Percentiles rank a stretch among this genome's conserved stretches.
These are phyloP conservation scores for Macrolepiota fuliginosa DNA, from an alignment of 768 basidiomycete species.

Conservation along the genomic window DNA sequence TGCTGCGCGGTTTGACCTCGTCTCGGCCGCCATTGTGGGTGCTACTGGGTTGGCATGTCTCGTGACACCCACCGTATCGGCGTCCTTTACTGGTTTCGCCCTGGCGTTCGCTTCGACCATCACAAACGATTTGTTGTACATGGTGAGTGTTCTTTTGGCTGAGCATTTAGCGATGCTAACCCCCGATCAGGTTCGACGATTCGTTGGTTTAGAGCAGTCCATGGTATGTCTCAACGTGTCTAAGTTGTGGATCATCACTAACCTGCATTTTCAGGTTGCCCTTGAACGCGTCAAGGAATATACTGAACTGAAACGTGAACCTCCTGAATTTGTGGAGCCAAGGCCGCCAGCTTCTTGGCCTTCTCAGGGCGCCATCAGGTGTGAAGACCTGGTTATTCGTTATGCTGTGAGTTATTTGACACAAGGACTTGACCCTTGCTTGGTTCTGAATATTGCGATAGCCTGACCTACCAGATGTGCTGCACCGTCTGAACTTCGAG, in stretches of 20 bases:
- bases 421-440: not conserved
- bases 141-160: constrained; percentile 35
- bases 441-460: constrained; percentile 23
- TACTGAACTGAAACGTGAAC: constrained; percentile 74
- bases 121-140: constrained; percentile 66
- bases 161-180: not conserved
- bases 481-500: constrained; percentile 76
- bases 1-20: constrained; percentile 80
- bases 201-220: constrained; percentile 87
- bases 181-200: constrained; percentile 57
- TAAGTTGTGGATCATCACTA: not conserved
- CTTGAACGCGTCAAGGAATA: constrained; percentile 92
- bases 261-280: constrained; percentile 51
- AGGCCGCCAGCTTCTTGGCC: constrained; percentile 85
- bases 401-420: constrained; percentile 64
- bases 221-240: constrained; percentile 55
- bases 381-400: constrained; percentile 72
- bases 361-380: constrained; percentile 59
- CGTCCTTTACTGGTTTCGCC: constrained; percentile 83
- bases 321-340: constrained; percentile 83
- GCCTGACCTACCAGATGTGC: constrained; percentile 85
- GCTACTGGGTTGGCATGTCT: constrained; percentile 67
- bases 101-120: constrained; percentile 81
- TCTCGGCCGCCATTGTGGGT: constrained; percentile 73
- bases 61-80: constrained; percentile 67